Evolutionary conservation across 2,329 filamentous ascomycete species (phyloP), one percentile per base, ranked within the genome.

Genomic region (Penicillium paneum): DNA sequence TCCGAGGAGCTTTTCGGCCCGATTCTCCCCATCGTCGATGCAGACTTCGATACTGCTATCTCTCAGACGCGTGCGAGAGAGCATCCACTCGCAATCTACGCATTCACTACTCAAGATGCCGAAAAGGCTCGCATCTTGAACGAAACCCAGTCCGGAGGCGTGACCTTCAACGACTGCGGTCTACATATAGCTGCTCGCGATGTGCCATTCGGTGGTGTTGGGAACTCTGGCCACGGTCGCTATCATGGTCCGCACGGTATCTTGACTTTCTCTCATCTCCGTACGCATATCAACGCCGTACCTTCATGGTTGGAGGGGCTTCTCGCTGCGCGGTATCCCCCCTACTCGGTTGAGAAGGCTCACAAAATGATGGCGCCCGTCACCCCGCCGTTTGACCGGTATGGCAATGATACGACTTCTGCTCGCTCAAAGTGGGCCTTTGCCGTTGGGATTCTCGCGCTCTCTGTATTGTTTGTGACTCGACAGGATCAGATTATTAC

Each of bases 191-290:
- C 67, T 34, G 70, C 77, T 40, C 71, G 72, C 3, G 69, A 69
- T 26, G 72, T 74, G 2, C 79, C 80, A 7, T 74, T 83, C 41
- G 80, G 81, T 41, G 79, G 81, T 32, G 72, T 81, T 19, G 80
- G 80, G 28, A 69, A 72, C 17, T 79, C 77, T 8, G 80, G 80
- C 31, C 71, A 68, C 45, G 80, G 80, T 49, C 68, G 66, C 49
- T 81, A 82, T 62, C 79, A 80, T 60, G 80, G 79, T 17, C 68
- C 71, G 58, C 75, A 77, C 65, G 78, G 79, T 34, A 74, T 83
- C 68, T 71, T 74, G 43, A 57, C 63, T 17, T 74, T 73, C 60
- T 67, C 68, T 0, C 67, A 74, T 54, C 62, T 61, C 28, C 63
- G 72, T 3, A 67, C 69, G 1, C 35, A 49, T 24, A 57, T 54